These are phyloP conservation scores for Hemisphaericaspora lyxosophila DNA, from an alignment of 1,139 yeast species.

Conservation along the genomic window DNA sequence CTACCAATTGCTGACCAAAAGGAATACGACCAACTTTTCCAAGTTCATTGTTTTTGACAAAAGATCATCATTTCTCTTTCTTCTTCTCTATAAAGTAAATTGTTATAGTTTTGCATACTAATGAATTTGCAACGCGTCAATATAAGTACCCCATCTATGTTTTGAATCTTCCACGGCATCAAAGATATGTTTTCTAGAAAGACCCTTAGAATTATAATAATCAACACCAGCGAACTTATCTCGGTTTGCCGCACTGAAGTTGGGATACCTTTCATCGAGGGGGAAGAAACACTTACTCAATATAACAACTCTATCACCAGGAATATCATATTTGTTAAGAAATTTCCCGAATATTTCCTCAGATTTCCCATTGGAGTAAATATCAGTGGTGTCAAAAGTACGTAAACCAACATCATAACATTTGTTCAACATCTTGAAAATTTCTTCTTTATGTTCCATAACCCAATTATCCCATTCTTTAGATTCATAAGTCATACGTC, in stretches of 20 bases:
- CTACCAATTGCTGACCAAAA: slow-evolving; percentile 52
- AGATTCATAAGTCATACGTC: slow-evolving; percentile 58
- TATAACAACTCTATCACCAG: slow-evolving; percentile 29
- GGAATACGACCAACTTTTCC: slow-evolving; percentile 50
- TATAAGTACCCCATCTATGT: slow-evolving; percentile 50
- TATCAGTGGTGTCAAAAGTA: slow-evolving; percentile 32
- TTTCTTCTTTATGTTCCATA: slow-evolving; percentile 30
- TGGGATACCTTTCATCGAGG: slow-evolving; percentile 14
- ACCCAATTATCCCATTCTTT: slow-evolving; percentile 51
- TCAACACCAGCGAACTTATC: slow-evolving; percentile 15
- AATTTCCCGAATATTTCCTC: slow-evolving; percentile 23
- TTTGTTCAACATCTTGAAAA: slow-evolving; percentile 38
- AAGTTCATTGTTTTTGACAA: slow-evolving; percentile 35
- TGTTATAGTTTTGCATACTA: slow-evolving; percentile 58
- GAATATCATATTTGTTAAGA: slow-evolving; percentile 21
- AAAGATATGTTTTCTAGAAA: slow-evolving; percentile 53
- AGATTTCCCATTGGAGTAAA: slow-evolving; percentile 28
- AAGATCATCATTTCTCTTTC: slow-evolving; percentile 59
- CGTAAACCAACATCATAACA: slow-evolving; percentile 51
- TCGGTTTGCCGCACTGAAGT: slow-evolving; percentile 4
- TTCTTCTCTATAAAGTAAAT: slow-evolving; percentile 55
- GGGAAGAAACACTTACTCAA: slow-evolving; percentile 34
- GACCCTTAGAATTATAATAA: slow-evolving; percentile 30
- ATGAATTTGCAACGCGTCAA: slow-evolving; percentile 55
- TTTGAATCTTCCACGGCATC: slow-evolving; percentile 50